Conservation (phyloP, 306 rosid species). For the Begonia peltatifolia region DNA sequence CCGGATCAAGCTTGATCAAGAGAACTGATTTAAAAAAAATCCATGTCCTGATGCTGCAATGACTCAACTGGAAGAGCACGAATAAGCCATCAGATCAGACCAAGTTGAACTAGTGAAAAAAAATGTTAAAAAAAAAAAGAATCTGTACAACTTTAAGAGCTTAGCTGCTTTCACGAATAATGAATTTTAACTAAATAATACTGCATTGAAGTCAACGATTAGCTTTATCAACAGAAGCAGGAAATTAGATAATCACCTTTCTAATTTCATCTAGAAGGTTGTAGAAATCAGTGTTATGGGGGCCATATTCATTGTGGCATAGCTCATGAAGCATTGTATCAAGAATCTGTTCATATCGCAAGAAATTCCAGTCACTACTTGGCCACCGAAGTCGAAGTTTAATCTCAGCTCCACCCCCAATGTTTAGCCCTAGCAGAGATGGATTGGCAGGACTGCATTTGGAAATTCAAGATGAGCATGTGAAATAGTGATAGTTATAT, state of each 20-base stretch:
- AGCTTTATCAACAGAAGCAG: too few species aligned
- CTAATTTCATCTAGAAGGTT: conserved; percentile 46
- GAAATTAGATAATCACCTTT: conserved; percentile 19
- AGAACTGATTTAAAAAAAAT: too few species aligned
- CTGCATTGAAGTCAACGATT: too few species aligned
- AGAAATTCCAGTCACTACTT: conserved; percentile 38
- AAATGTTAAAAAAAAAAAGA: too few species aligned
- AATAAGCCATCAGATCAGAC: too few species aligned
- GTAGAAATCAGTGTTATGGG: conserved; percentile 43
- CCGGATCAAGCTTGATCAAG: too few species aligned
- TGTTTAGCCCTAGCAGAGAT: conserved; percentile 35
- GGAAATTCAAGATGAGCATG: conserved; percentile 7
- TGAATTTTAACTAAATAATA: too few species aligned
- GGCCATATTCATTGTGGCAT: conserved; percentile 43
- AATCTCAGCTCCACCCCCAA: conserved; percentile 41
- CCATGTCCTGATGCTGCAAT: too few species aligned
- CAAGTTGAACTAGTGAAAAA: too few species aligned
- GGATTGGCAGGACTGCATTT: conserved; percentile 45
- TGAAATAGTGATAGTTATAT: neutral
- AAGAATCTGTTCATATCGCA: conserved; percentile 41
- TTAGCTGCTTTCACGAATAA: too few species aligned
- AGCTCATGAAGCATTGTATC: conserved; percentile 58
- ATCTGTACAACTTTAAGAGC: too few species aligned
- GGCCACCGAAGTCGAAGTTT: conserved; percentile 42
- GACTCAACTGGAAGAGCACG: too few species aligned